These are phyloP conservation scores for Penicillium freii DNA, from an alignment of 2,329 filamentous ascomycete genomes.

Conservation along the genomic window DNA sequence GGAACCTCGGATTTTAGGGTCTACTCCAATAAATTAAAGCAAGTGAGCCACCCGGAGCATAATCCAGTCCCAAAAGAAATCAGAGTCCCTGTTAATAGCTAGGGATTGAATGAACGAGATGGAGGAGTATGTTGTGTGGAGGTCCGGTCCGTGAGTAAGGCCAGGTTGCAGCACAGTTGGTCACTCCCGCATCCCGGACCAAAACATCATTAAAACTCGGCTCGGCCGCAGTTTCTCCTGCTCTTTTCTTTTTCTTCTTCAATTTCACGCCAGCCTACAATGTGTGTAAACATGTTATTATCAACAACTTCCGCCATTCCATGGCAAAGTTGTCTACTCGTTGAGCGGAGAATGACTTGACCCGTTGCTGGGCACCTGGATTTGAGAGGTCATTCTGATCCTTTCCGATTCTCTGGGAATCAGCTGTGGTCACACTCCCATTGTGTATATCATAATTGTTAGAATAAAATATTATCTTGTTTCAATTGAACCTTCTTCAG, in stretches of 20 bases:
- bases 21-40: slow-evolving; percentile 23
- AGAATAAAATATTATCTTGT: neutral
- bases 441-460: neutral
- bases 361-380: slow-evolving; percentile 71
- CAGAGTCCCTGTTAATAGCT: slow-evolving; percentile 31
- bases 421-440: slow-evolving; percentile 63
- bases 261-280: slow-evolving; percentile 52
- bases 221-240: slow-evolving; percentile 22
- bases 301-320: slow-evolving; percentile 53
- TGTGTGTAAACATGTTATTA: slow-evolving; percentile 53
- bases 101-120: slow-evolving; percentile 27
- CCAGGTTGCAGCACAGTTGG: slow-evolving; percentile 47
- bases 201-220: slow-evolving; percentile 30
- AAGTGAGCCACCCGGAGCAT: slow-evolving; percentile 29
- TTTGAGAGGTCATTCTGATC: slow-evolving; percentile 64
- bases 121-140: slow-evolving; percentile 39
- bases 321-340: slow-evolving; percentile 64
- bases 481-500: neutral
- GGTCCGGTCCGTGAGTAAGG: slow-evolving; percentile 38
- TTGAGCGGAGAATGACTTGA: slow-evolving; percentile 63
- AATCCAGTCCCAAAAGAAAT: slow-evolving; percentile 29
- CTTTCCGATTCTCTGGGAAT: slow-evolving; percentile 66
- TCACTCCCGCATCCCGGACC: slow-evolving; percentile 35
- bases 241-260: slow-evolving; percentile 44
- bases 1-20: slow-evolving; percentile 16